Evolutionary conservation across 2,329 filamentous ascomycete species (phyloP), one percentile per base, ranked within the genome.

Genomic region (Colletotrichum falcatum): DNA sequence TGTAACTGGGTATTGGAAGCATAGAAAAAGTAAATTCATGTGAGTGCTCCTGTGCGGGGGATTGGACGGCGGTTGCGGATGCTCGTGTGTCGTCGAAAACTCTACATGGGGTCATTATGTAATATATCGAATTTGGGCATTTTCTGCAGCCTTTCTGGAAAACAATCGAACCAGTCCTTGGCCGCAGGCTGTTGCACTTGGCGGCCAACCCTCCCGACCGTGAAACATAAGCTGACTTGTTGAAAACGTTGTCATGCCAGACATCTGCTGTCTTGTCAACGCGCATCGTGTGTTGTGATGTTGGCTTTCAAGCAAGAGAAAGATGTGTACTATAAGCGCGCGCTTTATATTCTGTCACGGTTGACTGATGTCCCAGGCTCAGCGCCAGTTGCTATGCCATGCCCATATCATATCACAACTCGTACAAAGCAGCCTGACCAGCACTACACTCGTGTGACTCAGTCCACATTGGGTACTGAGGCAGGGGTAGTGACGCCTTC

Each of bases 401-500:
- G 33, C 23, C 9, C 4, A 14, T 26, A 37, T 39, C 4, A 8
- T 7, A 37, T 39, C 12, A 18, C 26, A 23, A 55, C 14, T 23
- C 11, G 1, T 23, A 18, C 53, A 18, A 37, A 35, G 20, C 14
- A 18, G 18, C n/a, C 1, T 26, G 33, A 16, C 14, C 20, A 56
- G 7, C 6, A 5, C 7, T 14, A 18, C 1, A 14, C 7, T 33
- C 7, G 3, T 16, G 12, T 18, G n/a, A 2, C 7, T 56, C 16
- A 62, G 8, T 62, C 48, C 3, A 14, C 35, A 9, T 62, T 54
- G 6, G 60, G 35, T 2, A 62, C 60, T 1, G 48, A 53, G 6
- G 37, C 12, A 7, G 35, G 60, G 3, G 60, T 48, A 18, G 60
- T 44, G 2, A 62, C 60, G 5, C 60, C 60, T 62, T 62, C 60